phyloP scores from a whole-genome alignment of 2,329 filamentous ascomycete genomes.

The Pyrenophora graminea region DNA sequence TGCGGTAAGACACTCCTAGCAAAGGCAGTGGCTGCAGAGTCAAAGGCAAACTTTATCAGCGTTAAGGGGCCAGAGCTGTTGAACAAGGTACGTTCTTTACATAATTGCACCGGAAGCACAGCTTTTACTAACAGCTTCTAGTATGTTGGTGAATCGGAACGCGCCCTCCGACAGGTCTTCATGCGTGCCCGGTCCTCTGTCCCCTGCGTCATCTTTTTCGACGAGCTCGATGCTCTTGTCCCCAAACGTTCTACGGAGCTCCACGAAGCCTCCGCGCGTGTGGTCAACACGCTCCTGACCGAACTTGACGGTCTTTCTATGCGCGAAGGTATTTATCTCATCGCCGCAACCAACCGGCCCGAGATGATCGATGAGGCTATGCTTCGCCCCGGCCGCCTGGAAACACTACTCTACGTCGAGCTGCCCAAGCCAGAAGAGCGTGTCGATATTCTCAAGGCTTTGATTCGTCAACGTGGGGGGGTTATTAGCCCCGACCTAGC shows the following conservation, averaged over 20 bases:
- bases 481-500: conserved; percentile 61
- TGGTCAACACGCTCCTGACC: conserved; percentile 93
- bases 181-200: conserved; percentile 81
- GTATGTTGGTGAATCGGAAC: conserved; percentile 94
- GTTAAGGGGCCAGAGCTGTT: conserved; percentile 95
- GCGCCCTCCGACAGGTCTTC: conserved; percentile 90
- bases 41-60: conserved; percentile 95
- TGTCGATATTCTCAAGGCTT: conserved; percentile 79
- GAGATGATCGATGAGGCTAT: conserved; percentile 97
- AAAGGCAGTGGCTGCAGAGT: conserved; percentile 94
- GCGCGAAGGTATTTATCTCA: conserved; percentile 86
- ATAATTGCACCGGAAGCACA: too few relatives aligned
- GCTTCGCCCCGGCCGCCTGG: conserved; percentile 86
- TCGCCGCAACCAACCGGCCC: conserved; percentile 91
- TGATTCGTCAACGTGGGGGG: conserved; percentile 54
- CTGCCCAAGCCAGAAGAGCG: conserved; percentile 78
- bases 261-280: conserved; percentile 81
- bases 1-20: conserved; percentile 96
- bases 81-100: conserved; percentile 66
- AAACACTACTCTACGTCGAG: conserved; percentile 86
- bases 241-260: conserved; percentile 77
- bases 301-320: conserved; percentile 86
- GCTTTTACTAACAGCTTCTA: conserved; percentile 22
- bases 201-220: conserved; percentile 96
- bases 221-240: conserved; percentile 92